Percentiles rank a stretch among this genome's conserved stretches.
These are phyloP conservation scores for Chaetoceros tenuissimus DNA, from an alignment of 108 stramenopile genomes.

Conservation along the genomic window DNA sequence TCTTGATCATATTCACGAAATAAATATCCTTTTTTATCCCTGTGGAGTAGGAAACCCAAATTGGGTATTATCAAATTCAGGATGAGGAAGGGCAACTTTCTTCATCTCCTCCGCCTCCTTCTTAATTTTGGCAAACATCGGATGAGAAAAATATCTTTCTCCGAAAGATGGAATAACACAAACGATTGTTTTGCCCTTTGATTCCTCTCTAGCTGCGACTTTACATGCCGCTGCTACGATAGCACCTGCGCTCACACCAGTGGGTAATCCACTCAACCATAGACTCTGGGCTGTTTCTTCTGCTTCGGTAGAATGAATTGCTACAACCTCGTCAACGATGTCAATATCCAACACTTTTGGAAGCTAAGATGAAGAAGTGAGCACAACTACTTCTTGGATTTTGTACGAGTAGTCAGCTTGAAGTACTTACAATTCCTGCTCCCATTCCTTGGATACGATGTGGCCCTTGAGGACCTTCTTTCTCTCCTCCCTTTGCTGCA, in stretches of 20 bases:
- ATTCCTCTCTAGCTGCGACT: constrained; percentile 39
- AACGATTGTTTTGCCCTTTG: constrained; percentile 42
- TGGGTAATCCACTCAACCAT: constrained; percentile 57
- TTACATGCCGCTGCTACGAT: constrained; percentile 53
- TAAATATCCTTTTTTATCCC: too few species aligned
- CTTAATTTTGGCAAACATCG: constrained; percentile 24
- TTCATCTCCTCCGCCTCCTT: constrained; percentile 22
- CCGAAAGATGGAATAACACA: constrained; percentile 67
- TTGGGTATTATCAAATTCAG: constrained; percentile 56
- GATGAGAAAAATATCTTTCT: constrained; percentile 64
- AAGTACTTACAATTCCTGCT: constrained; percentile 19
- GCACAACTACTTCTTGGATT: too few species aligned
- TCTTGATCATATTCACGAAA: too few species aligned
- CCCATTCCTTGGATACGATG: constrained; percentile 30
- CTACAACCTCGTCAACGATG: constrained; percentile 61
- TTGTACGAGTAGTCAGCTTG: too few species aligned
- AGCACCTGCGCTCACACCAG: constrained; percentile 54
- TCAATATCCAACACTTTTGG: constrained; percentile 42
- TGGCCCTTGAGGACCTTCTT: constrained; percentile 14
- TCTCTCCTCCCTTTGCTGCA: too few species aligned
- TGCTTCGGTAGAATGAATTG: constrained; percentile 42
- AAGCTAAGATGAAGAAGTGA: too few species aligned
- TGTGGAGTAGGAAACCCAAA: constrained; percentile 53
- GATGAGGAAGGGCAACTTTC: constrained; percentile 46
- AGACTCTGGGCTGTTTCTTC: constrained; percentile 33